These are phyloP conservation scores for Candida sp. DNA, from an alignment of 1,139 yeast genomes.

Conservation along the genomic window DNA sequence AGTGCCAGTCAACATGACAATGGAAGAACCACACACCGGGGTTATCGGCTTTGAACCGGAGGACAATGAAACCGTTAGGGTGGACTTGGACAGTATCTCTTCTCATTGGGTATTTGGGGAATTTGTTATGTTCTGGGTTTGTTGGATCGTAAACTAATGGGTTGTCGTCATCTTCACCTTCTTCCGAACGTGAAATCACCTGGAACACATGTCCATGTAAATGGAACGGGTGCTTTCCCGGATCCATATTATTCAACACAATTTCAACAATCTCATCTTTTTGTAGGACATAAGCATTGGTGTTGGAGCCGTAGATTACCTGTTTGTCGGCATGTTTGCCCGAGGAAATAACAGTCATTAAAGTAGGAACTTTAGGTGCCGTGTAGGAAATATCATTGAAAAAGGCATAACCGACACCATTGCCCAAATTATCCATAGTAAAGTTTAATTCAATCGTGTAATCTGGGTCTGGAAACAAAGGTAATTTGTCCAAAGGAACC, in stretches of 20 bases:
- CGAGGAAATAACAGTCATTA: constrained; percentile 71
- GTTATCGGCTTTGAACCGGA: constrained; percentile 55
- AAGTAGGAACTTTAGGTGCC: constrained; percentile 78
- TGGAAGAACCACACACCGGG: constrained; percentile 69
- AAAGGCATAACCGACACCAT: constrained; percentile 89
- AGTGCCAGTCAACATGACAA: constrained; percentile 66
- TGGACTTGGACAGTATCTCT: constrained; percentile 69
- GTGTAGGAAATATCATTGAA: constrained; percentile 81
- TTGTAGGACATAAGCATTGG: constrained; percentile 68
- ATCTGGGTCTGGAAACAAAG: constrained; percentile 63
- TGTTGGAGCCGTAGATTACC: constrained; percentile 64
- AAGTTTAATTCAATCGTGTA: constrained; percentile 63
- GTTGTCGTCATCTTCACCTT: constrained; percentile 32
- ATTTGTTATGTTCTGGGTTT: constrained; percentile 25
- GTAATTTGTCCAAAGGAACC: constrained; percentile 51
- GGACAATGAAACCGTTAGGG: constrained; percentile 64
- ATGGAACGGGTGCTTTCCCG: constrained; percentile 88
- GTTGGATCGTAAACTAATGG: constrained; percentile 38
- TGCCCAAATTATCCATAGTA: constrained; percentile 70
- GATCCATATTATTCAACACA: constrained; percentile 65
- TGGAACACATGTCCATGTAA: constrained; percentile 82
- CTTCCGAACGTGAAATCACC: constrained; percentile 37
- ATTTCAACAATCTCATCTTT: constrained; percentile 67
- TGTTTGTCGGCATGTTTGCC: constrained; percentile 48
- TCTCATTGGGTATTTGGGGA: constrained; percentile 54